Conservation (phyloP, 371 early-diverging fungal genomes). For the Rhizopus sp. region DNA sequence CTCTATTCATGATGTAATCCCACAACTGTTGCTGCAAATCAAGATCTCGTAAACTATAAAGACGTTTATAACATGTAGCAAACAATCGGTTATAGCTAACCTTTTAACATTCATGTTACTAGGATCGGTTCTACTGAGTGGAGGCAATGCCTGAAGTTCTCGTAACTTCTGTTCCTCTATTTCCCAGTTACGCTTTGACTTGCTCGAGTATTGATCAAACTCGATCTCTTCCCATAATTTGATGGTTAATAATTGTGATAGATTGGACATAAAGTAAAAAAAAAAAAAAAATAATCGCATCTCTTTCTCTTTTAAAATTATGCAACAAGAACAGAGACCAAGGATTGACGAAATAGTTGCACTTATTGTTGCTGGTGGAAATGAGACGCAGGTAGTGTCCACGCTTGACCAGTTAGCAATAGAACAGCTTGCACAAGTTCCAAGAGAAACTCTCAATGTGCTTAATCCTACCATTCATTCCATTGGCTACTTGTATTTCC, state of each 20-base stretch:
- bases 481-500: slow-evolving; percentile 62
- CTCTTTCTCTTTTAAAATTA: background rate
- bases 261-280: slow-evolving; percentile 1
- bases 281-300: slow-evolving; percentile 21
- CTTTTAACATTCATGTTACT: slow-evolving; percentile 8
- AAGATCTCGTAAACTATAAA: slow-evolving; percentile 15
- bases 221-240: background rate
- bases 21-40: slow-evolving; percentile 19
- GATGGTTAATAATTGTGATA: background rate
- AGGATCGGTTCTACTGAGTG: slow-evolving; percentile 15
- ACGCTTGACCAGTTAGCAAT: slow-evolving; percentile 38
- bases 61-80: background rate
- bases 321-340: background rate
- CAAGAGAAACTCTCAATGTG: slow-evolving; percentile 51
- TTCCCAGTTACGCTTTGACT: slow-evolving; percentile 19
- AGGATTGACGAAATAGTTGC: slow-evolving; percentile 49
- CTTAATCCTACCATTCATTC: slow-evolving; percentile 56
- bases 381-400: slow-evolving; percentile 17
- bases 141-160: slow-evolving; percentile 14
- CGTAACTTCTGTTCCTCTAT: background rate
- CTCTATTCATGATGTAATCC: slow-evolving; percentile 13
- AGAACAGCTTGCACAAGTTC: slow-evolving; percentile 31
- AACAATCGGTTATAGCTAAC: background rate
- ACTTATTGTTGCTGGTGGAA: slow-evolving; percentile 30
- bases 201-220: background rate